A percentile compares a stretch with the other conserved stretches of the same genome.
phyloP scores from a whole-genome alignment of 1,139 yeast species.

The Arxiozyma slooffiae region DNA sequence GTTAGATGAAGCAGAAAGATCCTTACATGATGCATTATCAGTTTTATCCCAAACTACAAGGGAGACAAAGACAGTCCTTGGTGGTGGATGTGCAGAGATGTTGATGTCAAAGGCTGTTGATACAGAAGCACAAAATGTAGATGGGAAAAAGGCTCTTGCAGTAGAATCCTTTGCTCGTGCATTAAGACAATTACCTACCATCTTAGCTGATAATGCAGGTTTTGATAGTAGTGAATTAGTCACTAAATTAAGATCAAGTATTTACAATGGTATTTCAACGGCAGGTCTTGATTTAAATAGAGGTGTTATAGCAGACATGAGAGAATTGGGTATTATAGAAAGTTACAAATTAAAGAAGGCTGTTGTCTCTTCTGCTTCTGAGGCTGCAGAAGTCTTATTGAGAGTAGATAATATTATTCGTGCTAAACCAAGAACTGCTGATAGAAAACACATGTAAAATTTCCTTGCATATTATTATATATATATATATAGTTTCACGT shows the following conservation, averaged over 20 bases:
- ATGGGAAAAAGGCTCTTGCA: constrained; percentile 90
- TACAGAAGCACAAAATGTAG: constrained; percentile 83
- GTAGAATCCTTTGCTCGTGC: constrained; percentile 92
- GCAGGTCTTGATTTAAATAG: constrained; percentile 80
- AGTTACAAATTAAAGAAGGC: constrained; percentile 85
- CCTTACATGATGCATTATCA: constrained; percentile 91
- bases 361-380: constrained; percentile 92
- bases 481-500: background rate
- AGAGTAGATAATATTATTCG: constrained; percentile 94
- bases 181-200: constrained; percentile 87
- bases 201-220: constrained; percentile 95
- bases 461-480: background rate
- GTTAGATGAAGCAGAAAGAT: constrained; percentile 93
- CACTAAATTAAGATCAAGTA: constrained; percentile 81
- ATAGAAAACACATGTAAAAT: constrained; percentile 40
- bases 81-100: constrained; percentile 99
- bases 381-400: constrained; percentile 90
- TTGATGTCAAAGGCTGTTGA: constrained; percentile 97
- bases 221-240: constrained; percentile 89
- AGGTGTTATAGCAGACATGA: constrained; percentile 86
- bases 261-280: constrained; percentile 85
- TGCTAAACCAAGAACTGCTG: constrained; percentile 96
- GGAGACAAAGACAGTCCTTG: constrained; percentile 90
- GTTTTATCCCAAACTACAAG: constrained; percentile 91
- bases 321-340: constrained; percentile 87